phyloP scores from a whole-genome alignment of 2,329 filamentous ascomycete genomes.

The Monilinia fructicola region DNA sequence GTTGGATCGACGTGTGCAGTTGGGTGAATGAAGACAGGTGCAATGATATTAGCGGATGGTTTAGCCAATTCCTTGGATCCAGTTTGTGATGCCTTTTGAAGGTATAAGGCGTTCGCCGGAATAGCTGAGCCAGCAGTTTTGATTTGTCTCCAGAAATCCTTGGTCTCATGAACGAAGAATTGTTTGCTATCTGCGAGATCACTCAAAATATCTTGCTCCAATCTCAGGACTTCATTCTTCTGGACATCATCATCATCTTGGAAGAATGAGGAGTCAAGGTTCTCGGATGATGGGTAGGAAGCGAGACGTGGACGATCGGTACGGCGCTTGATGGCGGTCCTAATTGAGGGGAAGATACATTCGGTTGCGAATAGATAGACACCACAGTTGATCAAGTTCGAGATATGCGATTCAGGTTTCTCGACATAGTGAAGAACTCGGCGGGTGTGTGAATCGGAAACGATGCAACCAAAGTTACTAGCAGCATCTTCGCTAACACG shows the following conservation, averaged over 20 bases:
- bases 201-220: constrained; percentile 95
- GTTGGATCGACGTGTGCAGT: constrained; percentile 87
- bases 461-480: constrained; percentile 96
- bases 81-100: constrained; percentile 87
- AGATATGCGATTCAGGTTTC: constrained; percentile 97
- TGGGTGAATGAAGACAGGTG: constrained; percentile 94
- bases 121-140: constrained; percentile 98
- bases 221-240: constrained; percentile 83
- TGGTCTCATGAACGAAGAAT: constrained; percentile 98
- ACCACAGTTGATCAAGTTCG: constrained; percentile 98
- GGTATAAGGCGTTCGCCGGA: constrained; percentile 92
- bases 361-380: constrained; percentile 97
- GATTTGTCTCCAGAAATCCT: constrained; percentile 99
- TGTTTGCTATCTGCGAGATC: constrained; percentile 96
- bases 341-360: constrained; percentile 94
- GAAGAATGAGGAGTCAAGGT: constrained; percentile 71
- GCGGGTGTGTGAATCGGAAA: constrained; percentile 88
- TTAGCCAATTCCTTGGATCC: constrained; percentile 77
- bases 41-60: constrained; percentile 82
- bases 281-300: constrained; percentile 94
- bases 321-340: constrained; percentile 91
- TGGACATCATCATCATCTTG: constrained; percentile 70
- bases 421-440: constrained; percentile 98
- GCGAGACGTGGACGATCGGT: constrained; percentile 85
- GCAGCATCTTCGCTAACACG: constrained; percentile 87